Percentiles rank a stretch among this genome's conserved stretches.
Evolutionary conservation across 75 land plant species (phyloP).

Genomic region (Chamaecyparis obtusa): DNA sequence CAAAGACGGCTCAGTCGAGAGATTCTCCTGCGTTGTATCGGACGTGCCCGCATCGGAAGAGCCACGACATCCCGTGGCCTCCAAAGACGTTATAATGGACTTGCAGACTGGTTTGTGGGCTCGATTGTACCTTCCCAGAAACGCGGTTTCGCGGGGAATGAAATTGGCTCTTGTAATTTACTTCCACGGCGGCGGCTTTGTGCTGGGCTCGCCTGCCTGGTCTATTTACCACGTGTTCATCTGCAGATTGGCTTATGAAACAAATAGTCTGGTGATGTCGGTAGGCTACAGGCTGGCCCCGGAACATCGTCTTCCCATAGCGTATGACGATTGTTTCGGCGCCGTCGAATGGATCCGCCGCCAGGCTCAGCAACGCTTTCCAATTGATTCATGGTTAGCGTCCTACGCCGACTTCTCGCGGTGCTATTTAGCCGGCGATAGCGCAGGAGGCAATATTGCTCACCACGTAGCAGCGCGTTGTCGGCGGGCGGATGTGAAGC

Average conservation of each 20-base stretch:
- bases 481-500: slow-evolving; percentile 14
- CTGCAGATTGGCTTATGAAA: slow-evolving; percentile 24
- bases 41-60: slow-evolving; percentile 22
- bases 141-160: neutral
- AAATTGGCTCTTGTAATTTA: slow-evolving; percentile 42
- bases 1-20: slow-evolving; percentile 48
- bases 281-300: slow-evolving; percentile 60
- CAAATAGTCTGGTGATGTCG: slow-evolving; percentile 31
- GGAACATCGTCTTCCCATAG: slow-evolving; percentile 52
- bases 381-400: neutral
- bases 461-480: neutral
- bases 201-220: slow-evolving; percentile 38
- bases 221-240: slow-evolving; percentile 42
- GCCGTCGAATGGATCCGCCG: slow-evolving; percentile 36
- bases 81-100: slow-evolving; percentile 7
- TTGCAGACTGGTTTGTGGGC: slow-evolving; percentile 36
- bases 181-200: slow-evolving; percentile 75
- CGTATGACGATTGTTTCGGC: slow-evolving; percentile 47
- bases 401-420: neutral
- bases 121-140: slow-evolving; percentile 42
- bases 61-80: slow-evolving; percentile 15
- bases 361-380: slow-evolving; percentile 4
- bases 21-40: slow-evolving; percentile 29
- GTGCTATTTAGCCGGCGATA: neutral
- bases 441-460: slow-evolving; percentile 1